Evolutionary conservation across 371 early-diverging fungal genomes (phyloP), one percentile per base, ranked within the genome.

Genomic region (Rhizopus stolonifer): DNA sequence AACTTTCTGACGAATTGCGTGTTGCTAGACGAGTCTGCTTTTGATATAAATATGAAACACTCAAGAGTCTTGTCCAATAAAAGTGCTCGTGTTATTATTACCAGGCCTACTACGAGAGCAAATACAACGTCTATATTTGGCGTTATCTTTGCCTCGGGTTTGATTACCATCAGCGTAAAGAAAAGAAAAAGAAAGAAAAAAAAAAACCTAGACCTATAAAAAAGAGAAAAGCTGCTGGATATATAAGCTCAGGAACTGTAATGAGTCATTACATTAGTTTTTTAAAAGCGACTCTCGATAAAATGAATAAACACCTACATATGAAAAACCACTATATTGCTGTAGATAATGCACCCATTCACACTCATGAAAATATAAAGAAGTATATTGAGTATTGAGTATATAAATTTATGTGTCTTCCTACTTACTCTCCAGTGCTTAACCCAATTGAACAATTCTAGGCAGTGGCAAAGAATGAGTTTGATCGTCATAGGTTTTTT

Each of bases 211-310:
- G 54, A 46, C 60, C 60, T 54, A 46, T 33, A 1, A 60, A 60
- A 56, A 61, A 61, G 56, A 56, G 57, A 56, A 62, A 62, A 39
- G 25, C 56, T 15, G 61, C 55, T 8, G 56, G 61, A 33, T 55
- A 61, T 15, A 26, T 56, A 51, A 55, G 61, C 36, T 52, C 61
- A 61, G 62, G 57, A 11, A 49, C 56, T 29, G 57, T 52, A 13
- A 56, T 40, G 1, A 54, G 54, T n/a, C 62, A 56, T 25, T 56
- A 53, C 33, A 49, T 56, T 2, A 53, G 39, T 49, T 62, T 56
- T 46, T 53, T 62, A 45, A 53, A 48, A 43, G 49, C 31, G 19
- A 49, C 51, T 26, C 46, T 62, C 18, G 57, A 62, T 55, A 54
- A 49, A 49, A 48, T 62, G 53, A 54, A 61, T 46, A 61, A 61